Base-by-base conservation (phyloP, 2,329 filamentous ascomycete species). In the Corynespora cassiicola region DNA sequence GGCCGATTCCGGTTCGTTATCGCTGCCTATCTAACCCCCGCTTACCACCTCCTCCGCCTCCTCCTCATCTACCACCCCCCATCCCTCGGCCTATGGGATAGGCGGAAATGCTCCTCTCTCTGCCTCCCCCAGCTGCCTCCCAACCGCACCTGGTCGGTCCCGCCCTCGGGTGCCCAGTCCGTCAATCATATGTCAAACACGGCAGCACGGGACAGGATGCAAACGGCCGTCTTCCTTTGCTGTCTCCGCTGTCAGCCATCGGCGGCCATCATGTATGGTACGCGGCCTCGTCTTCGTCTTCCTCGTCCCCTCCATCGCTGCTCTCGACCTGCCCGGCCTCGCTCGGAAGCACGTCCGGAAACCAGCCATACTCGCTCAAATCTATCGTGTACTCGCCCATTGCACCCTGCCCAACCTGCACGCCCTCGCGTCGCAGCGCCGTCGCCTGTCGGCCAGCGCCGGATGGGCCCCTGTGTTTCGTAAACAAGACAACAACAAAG, bases 341-440 rank as follows among this genome's bases (percentile, higher is more conserved):
- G 58, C 74, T 76, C 6, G 76, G 75, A 24, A 81, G 63, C 23
- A 65, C 50, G 12, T 68, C 64, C 4, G 78, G 78, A 64, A 78
- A 78, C 76, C 76, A 79, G 30, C 76, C 76, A 48, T 72, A 77
- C 16, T 47, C 58, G 6, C 45, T 47, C 22, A 78, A 65, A 47
- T 76, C 68, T n/a, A 79, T 65, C 2, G 58, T 69, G 30, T 71
- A 71, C 50, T 77, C 74, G 31, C 75, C 75, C 58, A 79, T 63
- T 21, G 60, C 61, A 32, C 70, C 70, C 41, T 69, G 63, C 14
- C 61, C 65, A 28, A 78, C 74, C 33, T 73, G 61, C 1, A 79
- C 74, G 11, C 74, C 74, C 57, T 79, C 76, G 30, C 58, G 56
- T 23, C 68, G 59, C 27, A 79, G 58, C 15, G 67, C 72, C 36